Evolutionary conservation across 805 yeast genomes (phyloP), one percentile per base, ranked within the genome.

Genomic region (Jamesozyma rosinii): DNA sequence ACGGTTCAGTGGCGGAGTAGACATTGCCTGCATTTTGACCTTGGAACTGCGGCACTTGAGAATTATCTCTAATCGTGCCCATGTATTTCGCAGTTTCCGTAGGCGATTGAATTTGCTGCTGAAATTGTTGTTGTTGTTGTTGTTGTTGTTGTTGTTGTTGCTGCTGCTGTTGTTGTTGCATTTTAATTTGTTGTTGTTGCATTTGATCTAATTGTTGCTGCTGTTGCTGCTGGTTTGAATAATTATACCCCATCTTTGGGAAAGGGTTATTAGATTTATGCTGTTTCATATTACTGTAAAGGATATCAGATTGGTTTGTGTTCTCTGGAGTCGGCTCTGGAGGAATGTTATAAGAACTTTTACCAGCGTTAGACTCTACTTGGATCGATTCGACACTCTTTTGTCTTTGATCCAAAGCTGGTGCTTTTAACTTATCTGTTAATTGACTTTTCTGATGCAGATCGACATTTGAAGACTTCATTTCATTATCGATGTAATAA

Each of bases 221-320:
- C 15, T 35, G 46, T 38, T 44, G 45, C 15, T 24, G 40, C 27
- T 38, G 17, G 18, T 33, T 33, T n/a, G 36, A 8, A 21, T n/a
- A 35, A 35, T 15, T 30, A 26, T 17, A 15, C 1, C 18, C 26
- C 48, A 59, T 57, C 40, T 50, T 55, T 17, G 66, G 67, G 31
- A 63, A 63, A n/a, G 67, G 67, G 45, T 63, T 63, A 36, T 55
- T 59, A 3, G 64, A 52, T 48, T 63, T 63, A 46, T 61, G 59
- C 39, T 58, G 63, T 45, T 51, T 60, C 6, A 33, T 41, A 5
- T 24, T 22, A 27, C 32, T 35, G 11, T 35, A 13, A 11, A 21
- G 27, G 17, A n/a, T 22, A 13, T 42, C 48, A 6, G 45, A 30
- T 31, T 42, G 35, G 9, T 41, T 38, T 27, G 44, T 31, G 33